Evolutionary conservation across 1,284 basidiomycete genomes (phyloP).

Genomic region (Irpex sp.): DNA sequence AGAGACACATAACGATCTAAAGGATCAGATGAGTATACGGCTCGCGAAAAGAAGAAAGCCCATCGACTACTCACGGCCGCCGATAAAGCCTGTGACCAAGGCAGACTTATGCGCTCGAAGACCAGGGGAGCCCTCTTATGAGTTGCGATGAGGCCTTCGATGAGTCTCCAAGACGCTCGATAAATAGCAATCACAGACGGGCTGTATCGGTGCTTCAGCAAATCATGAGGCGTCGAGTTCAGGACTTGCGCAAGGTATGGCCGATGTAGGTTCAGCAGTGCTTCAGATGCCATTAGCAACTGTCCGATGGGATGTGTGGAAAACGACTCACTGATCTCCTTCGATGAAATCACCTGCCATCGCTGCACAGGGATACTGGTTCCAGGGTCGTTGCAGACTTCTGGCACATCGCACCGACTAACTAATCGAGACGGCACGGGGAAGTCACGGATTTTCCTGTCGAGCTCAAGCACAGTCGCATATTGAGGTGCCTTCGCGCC

Average conservation of each 20-base stretch:
- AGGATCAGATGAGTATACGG: background rate
- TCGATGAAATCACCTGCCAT: conserved; percentile 44
- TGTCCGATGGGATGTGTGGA: background rate
- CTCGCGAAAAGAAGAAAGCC: background rate
- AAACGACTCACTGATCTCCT: conserved; percentile 53
- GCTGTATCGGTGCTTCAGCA: conserved; percentile 57
- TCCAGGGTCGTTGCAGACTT: conserved; percentile 17
- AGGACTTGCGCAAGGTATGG: conserved; percentile 65
- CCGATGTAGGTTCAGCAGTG: conserved; percentile 63
- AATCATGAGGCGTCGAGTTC: conserved; percentile 52
- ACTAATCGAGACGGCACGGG: conserved; percentile 46
- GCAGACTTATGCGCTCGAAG: conserved; percentile 41
- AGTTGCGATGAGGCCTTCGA: conserved; percentile 42
- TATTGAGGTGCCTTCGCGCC: conserved; percentile 49
- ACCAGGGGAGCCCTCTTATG: conserved; percentile 38
- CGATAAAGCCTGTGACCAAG: conserved; percentile 61
- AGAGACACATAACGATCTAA: conserved; percentile 67
- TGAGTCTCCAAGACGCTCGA: conserved; percentile 64
- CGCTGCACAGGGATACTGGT: conserved; percentile 36
- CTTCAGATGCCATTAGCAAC: conserved; percentile 30
- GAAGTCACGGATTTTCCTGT: conserved; percentile 41
- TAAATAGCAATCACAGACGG: conserved; percentile 69
- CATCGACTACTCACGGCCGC: conserved; percentile 46
- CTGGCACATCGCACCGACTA: conserved; percentile 27
- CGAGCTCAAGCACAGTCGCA: conserved; percentile 38